Conservation (phyloP, 2,329 filamentous ascomycete genomes). For the Cercospora sesami region DNA sequence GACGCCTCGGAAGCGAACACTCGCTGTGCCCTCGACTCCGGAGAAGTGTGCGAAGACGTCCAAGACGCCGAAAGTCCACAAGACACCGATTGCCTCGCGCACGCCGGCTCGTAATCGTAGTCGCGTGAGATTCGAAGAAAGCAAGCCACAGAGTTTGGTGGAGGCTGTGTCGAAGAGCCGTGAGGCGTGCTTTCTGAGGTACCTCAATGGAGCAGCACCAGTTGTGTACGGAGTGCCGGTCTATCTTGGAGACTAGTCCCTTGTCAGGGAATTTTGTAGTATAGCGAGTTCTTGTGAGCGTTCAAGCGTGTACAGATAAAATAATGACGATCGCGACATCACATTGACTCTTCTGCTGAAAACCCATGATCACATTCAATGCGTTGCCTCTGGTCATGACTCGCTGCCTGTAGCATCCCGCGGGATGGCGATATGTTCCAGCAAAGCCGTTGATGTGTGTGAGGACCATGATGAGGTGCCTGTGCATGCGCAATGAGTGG, state of each 20-base stretch:
- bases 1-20: constrained; percentile 33
- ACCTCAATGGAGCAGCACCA: constrained; percentile 89
- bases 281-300: neutral
- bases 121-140: constrained; percentile 31
- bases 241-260: constrained; percentile 58
- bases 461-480: neutral
- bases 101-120: constrained; percentile 33
- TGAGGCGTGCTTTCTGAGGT: constrained; percentile 79
- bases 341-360: neutral
- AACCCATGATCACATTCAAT: neutral
- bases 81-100: constrained; percentile 35
- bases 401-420: neutral
- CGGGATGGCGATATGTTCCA: neutral
- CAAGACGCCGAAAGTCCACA: constrained; percentile 38
- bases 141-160: constrained; percentile 57
- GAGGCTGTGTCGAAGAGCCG: constrained; percentile 76
- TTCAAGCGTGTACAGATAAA: neutral
- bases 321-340: neutral
- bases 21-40: constrained; percentile 34
- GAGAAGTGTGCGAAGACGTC: constrained; percentile 36
- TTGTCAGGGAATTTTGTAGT: neutral
- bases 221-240: constrained; percentile 95
- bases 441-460: neutral
- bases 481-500: neutral
- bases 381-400: neutral